These are phyloP conservation scores for Eimeria mitis DNA, from an alignment of 169 alveolate genomes.

Conservation along the genomic window DNA sequence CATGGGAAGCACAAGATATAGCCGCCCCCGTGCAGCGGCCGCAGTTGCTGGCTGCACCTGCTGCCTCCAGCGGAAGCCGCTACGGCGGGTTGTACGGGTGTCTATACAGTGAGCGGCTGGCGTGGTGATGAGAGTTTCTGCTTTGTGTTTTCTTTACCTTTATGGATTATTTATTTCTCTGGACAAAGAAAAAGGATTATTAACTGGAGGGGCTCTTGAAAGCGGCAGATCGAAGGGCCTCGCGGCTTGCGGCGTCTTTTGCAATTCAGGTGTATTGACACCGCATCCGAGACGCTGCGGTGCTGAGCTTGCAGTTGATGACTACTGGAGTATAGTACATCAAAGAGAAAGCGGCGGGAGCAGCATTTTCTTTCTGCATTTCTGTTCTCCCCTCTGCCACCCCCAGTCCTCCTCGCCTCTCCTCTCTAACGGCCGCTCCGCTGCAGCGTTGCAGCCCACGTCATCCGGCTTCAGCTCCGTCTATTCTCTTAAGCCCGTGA, in stretches of 20 bases:
- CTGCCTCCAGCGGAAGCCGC: slow-evolving; percentile 8
- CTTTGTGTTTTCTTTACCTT: background rate
- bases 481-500: slow-evolving; percentile 18
- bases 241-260: background rate
- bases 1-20: background rate
- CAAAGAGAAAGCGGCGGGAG: background rate
- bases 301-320: background rate
- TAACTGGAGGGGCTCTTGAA: background rate
- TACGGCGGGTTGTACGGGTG: slow-evolving; percentile 15
- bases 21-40: background rate
- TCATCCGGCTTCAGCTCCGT: background rate
- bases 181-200: background rate
- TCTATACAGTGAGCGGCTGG: slow-evolving; percentile 3
- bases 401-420: background rate
- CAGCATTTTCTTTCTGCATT: slow-evolving; percentile 14
- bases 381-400: background rate
- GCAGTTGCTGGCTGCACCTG: slow-evolving; percentile 17
- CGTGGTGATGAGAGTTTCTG: no score
- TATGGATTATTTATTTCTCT: background rate
- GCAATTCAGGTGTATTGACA: slow-evolving; percentile 8
- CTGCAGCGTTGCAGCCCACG: no score
- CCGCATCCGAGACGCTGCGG: slow-evolving; percentile 12
- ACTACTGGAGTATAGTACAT: background rate
- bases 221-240: slow-evolving; percentile 6
- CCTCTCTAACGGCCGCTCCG: background rate